Percentiles rank a stretch among this genome's conserved stretches.
Evolutionary conservation across 306 rosid genomes (phyloP).

Genomic region (Casuarina equisetifolia): DNA sequence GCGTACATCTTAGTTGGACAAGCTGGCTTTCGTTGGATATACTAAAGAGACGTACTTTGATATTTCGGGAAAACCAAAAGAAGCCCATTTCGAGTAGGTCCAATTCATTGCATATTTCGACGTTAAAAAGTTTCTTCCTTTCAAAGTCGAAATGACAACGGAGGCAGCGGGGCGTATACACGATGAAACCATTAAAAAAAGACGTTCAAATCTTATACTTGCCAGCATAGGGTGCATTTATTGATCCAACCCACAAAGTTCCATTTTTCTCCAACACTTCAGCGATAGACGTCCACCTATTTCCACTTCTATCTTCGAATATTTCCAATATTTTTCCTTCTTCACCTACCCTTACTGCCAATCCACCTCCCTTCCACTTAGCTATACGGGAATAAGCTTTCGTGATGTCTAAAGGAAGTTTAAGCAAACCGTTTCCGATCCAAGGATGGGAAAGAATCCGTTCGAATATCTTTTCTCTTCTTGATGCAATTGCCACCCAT

Average conservation of each 20-base stretch:
- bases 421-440: conserved; percentile 49
- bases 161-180: too few relatives aligned
- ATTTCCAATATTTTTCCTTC: conserved; percentile 56
- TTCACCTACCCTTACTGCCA: conserved; percentile 67
- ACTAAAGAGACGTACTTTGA: too few relatives aligned
- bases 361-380: conserved; percentile 48
- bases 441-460: conserved; percentile 48
- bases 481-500: conserved; percentile 76
- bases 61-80: too few relatives aligned
- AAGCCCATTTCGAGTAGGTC: too few relatives aligned
- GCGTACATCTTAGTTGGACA: too few relatives aligned
- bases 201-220: conserved; percentile 23
- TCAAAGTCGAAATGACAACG: too few relatives aligned
- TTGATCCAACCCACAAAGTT: conserved; percentile 68
- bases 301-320: conserved; percentile 37
- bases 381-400: conserved; percentile 43
- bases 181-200: too few relatives aligned
- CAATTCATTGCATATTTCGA: too few relatives aligned
- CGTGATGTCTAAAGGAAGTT: conserved; percentile 49
- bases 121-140: too few relatives aligned
- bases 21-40: too few relatives aligned
- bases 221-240: conserved; percentile 51
- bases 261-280: conserved; percentile 75
- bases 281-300: conserved; percentile 48
- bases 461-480: conserved; percentile 31